Percentiles rank a stretch among this genome's conserved stretches.
Conservation (phyloP, 148 eudicot genomes). For the Silene latifolia region DNA sequence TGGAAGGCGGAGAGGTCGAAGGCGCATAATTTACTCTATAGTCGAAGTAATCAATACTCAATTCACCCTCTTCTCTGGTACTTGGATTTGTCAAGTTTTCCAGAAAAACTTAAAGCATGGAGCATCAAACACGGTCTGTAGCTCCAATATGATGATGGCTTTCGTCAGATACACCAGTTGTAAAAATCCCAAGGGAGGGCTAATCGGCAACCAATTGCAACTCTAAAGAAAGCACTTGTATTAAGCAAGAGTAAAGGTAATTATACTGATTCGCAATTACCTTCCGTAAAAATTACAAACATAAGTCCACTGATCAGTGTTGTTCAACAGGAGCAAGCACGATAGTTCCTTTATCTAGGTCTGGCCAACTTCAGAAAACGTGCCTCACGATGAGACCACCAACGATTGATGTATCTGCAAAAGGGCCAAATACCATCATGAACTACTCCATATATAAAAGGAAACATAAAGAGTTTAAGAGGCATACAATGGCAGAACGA, state of each 20-base stretch:
- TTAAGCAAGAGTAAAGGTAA: not conserved
- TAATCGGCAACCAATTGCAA: not conserved
- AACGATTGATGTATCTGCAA: conserved; percentile 9
- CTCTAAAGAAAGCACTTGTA: not conserved
- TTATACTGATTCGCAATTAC: not conserved
- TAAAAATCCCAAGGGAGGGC: conserved; percentile 15
- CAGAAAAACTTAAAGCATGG: conserved; percentile 17
- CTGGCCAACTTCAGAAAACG: not conserved
- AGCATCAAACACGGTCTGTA: conserved; percentile 18
- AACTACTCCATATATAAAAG: not conserved
- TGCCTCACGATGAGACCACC: not conserved
- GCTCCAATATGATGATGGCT: conserved; percentile 9
- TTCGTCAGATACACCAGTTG: conserved; percentile 26
- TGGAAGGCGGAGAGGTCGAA: conserved; percentile 37
- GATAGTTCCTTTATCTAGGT: not conserved
- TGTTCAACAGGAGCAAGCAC: not conserved
- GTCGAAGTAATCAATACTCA: not conserved
- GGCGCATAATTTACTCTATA: conserved; percentile 36
- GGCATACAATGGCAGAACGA: not conserved
- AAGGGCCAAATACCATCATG: not conserved
- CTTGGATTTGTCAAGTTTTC: not conserved
- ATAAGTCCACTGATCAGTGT: not conserved
- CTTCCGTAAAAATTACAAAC: not conserved
- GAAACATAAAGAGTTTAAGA: not conserved
- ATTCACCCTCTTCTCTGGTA: not conserved